A percentile compares a stretch with the other conserved stretches of the same genome.
Conservation (phyloP, 345 rosid genomes). For the Schrenkiella parvula region DNA sequence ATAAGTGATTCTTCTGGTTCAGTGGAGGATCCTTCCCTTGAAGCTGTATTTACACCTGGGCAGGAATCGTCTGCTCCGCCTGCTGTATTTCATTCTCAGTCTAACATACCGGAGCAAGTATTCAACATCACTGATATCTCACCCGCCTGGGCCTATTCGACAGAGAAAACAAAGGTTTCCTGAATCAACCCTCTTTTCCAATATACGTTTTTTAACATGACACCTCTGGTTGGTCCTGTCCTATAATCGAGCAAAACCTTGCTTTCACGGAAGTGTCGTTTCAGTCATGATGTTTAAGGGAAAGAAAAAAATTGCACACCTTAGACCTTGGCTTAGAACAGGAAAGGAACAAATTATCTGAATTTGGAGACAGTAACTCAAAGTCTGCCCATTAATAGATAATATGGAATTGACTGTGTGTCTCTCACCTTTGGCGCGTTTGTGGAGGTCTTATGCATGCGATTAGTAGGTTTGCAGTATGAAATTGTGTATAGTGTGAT, state of each 20-base stretch:
- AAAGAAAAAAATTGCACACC: background rate
- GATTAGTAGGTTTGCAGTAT: background rate
- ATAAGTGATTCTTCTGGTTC: conserved; percentile 55
- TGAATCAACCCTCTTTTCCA: background rate
- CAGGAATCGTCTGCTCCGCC: conserved; percentile 42
- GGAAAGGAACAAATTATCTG: background rate
- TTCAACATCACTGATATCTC: conserved; percentile 81
- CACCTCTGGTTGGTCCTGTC: background rate
- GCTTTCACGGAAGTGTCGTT: background rate
- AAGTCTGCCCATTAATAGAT: background rate
- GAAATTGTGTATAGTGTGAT: background rate
- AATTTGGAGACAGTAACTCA: background rate
- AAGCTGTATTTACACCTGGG: conserved; percentile 45
- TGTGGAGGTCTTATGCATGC: background rate
- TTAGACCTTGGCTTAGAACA: background rate
- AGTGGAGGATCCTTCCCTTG: conserved; percentile 45
- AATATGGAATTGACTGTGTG: background rate
- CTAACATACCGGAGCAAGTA: conserved; percentile 47
- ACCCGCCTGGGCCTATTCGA: conserved; percentile 77
- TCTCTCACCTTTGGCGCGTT: background rate
- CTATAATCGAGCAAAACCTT: conserved; percentile 1
- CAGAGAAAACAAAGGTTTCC: conserved; percentile 79
- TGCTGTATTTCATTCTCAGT: conserved; percentile 25
- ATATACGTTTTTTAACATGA: background rate
- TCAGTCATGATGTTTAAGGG: background rate